phyloP scores from a whole-genome alignment of 2,329 filamentous ascomycete genomes.

The Aaosphaeria pasadenensis region DNA sequence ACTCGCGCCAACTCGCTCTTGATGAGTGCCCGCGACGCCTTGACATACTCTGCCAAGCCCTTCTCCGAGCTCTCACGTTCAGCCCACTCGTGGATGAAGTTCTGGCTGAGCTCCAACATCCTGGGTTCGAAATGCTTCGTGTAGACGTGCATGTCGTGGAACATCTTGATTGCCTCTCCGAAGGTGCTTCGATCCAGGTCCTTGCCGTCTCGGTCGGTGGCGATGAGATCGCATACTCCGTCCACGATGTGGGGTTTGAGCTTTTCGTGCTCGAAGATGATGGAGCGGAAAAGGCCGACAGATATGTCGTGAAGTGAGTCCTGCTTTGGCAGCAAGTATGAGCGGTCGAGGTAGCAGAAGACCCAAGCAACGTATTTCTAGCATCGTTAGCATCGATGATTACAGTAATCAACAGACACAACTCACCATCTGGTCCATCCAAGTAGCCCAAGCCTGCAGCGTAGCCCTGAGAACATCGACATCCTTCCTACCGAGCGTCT shows the following conservation, averaged over 20 bases:
- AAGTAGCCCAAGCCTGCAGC: conserved; percentile 67
- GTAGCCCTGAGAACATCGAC: conserved; percentile 63
- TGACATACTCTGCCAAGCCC: conserved; percentile 72
- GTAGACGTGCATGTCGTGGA: conserved; percentile 83
- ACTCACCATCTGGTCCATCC: conserved; percentile 73
- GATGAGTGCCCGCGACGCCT: conserved; percentile 66
- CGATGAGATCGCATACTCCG: conserved; percentile 74
- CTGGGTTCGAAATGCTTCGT: conserved; percentile 73
- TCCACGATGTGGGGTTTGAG: conserved; percentile 56
- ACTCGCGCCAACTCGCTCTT: conserved; percentile 71
- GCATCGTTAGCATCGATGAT: conserved; percentile 1
- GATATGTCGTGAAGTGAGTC: conserved; percentile 80
- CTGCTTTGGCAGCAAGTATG: conserved; percentile 75
- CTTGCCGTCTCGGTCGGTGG: conserved; percentile 62
- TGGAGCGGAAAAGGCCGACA: conserved; percentile 68
- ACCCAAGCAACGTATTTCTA: conserved; percentile 78
- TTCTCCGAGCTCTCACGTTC: conserved; percentile 59
- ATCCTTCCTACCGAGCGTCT: conserved; percentile 55
- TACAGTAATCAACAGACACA: not conserved
- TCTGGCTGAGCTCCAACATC: conserved; percentile 65
- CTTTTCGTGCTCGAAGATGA: conserved; percentile 53
- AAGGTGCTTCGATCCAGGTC: conserved; percentile 63
- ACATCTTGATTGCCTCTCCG: conserved; percentile 72
- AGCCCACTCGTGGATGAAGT: conserved; percentile 69
- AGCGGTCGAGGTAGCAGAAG: conserved; percentile 91